A percentile compares a stretch with the other conserved stretches of the same genome.
Evolutionary conservation across 108 stramenopile species (phyloP).

Genomic region (Hondaea fermentalgiana): DNA sequence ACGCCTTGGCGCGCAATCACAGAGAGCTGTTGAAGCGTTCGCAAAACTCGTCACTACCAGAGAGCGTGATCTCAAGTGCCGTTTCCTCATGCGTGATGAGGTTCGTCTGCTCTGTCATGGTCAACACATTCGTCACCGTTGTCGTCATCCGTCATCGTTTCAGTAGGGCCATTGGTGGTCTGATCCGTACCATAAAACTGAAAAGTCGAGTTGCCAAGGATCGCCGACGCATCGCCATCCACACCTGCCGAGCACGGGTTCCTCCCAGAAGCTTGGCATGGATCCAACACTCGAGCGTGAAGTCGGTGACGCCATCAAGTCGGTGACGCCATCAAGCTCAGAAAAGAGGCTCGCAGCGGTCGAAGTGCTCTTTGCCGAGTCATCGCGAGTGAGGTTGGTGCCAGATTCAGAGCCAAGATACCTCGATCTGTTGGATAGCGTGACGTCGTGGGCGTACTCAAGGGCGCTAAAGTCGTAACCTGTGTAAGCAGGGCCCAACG

Average conservation of each 20-base stretch:
- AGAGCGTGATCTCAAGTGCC: neutral
- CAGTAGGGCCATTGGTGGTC: neutral
- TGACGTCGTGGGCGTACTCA: neutral
- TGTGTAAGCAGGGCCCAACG: neutral
- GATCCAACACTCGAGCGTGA: neutral
- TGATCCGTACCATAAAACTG: neutral
- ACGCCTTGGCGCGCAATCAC: neutral
- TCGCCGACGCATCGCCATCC: neutral
- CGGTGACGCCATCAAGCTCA: neutral
- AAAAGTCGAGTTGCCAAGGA: neutral
- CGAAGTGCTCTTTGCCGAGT: neutral
- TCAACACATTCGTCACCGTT: neutral
- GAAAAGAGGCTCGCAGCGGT: neutral
- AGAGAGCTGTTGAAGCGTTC: neutral
- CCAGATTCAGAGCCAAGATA: neutral
- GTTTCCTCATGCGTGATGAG: neutral
- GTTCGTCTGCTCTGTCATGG: neutral
- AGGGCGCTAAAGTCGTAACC: neutral
- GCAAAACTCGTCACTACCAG: neutral
- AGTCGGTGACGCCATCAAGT: neutral
- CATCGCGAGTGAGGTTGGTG: neutral
- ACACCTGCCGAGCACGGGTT: neutral
- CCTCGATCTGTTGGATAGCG: neutral
- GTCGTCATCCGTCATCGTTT: neutral
- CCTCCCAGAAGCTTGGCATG: neutral